Percentiles rank a stretch among this genome's conserved stretches.
Evolutionary conservation across 495 filamentous ascomycete genomes (phyloP).

Genomic region (Cladorrhinum samala): DNA sequence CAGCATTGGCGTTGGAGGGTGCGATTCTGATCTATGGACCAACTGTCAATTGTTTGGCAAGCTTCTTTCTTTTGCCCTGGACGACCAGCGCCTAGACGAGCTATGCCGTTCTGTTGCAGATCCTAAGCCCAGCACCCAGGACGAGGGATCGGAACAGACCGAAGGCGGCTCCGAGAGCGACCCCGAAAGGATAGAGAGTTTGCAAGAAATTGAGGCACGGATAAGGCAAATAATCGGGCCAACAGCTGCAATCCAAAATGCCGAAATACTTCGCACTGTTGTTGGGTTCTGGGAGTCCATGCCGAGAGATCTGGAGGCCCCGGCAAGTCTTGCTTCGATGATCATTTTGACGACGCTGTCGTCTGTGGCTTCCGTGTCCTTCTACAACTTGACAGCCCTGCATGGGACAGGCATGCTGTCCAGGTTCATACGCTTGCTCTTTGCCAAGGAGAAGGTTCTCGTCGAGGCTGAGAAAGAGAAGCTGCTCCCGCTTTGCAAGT

Average conservation of each 20-base stretch:
- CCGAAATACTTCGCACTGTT: constrained; percentile 58
- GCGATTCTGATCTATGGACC: constrained; percentile 52
- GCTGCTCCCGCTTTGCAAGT: constrained; percentile 53
- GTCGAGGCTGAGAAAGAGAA: constrained; percentile 48
- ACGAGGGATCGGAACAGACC: neutral
- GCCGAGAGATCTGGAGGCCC: constrained; percentile 35
- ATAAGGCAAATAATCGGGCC: constrained; percentile 46
- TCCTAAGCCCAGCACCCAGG: neutral
- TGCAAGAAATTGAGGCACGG: constrained; percentile 34
- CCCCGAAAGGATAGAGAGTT: constrained; percentile 11
- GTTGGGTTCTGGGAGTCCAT: constrained; percentile 61
- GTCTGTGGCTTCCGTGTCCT: constrained; percentile 52
- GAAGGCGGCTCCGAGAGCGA: constrained; percentile 11
- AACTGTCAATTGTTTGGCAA: constrained; percentile 75
- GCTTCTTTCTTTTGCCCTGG: constrained; percentile 75
- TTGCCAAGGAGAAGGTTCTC: constrained; percentile 42
- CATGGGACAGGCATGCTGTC: constrained; percentile 73
- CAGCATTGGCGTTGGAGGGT: constrained; percentile 53
- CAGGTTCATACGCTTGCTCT: constrained; percentile 61
- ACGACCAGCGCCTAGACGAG: constrained; percentile 60
- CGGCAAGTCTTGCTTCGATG: constrained; percentile 48
- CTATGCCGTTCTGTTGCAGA: constrained; percentile 37
- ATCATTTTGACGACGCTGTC: constrained; percentile 52
- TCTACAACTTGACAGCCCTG: constrained; percentile 67
- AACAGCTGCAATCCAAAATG: constrained; percentile 52